Evolutionary conservation across 768 basidiomycete species (phyloP).

Genomic region (Termitomyces sp.): DNA sequence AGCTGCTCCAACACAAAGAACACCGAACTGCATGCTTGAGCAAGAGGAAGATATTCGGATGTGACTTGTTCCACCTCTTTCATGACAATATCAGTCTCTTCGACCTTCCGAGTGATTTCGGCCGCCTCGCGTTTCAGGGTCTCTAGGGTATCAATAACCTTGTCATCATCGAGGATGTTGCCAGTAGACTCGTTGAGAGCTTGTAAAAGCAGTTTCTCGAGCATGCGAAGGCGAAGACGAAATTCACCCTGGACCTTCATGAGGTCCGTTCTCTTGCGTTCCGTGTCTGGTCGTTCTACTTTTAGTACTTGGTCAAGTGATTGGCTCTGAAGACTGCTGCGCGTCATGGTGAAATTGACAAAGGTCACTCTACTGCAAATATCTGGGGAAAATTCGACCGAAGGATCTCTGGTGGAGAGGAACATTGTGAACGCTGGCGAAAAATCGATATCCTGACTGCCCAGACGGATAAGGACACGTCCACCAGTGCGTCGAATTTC

Average conservation of each 20-base stretch:
- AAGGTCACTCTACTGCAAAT: conserved; percentile 97
- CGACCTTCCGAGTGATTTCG: conserved; percentile 92
- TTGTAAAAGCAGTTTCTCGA: conserved; percentile 89
- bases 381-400: conserved; percentile 96
- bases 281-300: conserved; percentile 94
- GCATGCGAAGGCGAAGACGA: conserved; percentile 82
- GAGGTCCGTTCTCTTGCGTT: conserved; percentile 90
- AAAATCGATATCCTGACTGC: conserved; percentile 98
- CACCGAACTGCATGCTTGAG: conserved; percentile 92
- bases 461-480: conserved; percentile 92
- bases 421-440: conserved; percentile 99
- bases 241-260: conserved; percentile 99
- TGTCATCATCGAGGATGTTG: conserved; percentile 98
- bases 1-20: conserved; percentile 98
- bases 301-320: conserved; percentile 96
- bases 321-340: conserved; percentile 97
- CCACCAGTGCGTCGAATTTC: conserved; percentile 96
- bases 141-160: conserved; percentile 94
- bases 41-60: conserved; percentile 87
- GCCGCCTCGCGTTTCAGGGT: conserved; percentile 95
- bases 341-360: conserved; percentile 98
- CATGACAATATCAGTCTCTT: conserved; percentile 96
- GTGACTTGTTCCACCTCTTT: conserved; percentile 95
- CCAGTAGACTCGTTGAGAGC: conserved; percentile 96
- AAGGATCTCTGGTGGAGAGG: conserved; percentile 94